These are phyloP conservation scores for Flagelloscypha sp. DNA, from an alignment of 768 basidiomycete species.

Conservation along the genomic window DNA sequence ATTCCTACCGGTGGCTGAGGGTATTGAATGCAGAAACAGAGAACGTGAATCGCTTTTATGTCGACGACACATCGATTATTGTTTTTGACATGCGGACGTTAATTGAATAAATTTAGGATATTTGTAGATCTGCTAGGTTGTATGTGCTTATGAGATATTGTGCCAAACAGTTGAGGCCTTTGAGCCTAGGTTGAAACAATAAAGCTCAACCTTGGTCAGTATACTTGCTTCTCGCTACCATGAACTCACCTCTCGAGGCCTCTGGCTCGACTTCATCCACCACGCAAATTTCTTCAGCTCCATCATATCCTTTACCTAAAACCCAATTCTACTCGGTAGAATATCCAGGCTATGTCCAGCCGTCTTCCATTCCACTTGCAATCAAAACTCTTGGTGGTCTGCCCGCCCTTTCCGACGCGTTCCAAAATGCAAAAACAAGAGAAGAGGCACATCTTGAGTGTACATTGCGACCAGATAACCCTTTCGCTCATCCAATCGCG, in stretches of 20 bases:
- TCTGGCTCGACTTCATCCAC: conserved; percentile 2
- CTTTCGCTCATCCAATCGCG: conserved; percentile 76
- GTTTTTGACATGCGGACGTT: too few species aligned
- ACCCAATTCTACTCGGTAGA: conserved; percentile 73
- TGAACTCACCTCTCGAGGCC: background rate
- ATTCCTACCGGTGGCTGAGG: too few species aligned
- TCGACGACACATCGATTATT: too few species aligned
- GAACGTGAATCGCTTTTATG: too few species aligned
- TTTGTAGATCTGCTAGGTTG: too few species aligned
- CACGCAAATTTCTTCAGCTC: conserved; percentile 20
- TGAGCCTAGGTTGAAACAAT: too few species aligned
- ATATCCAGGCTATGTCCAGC: conserved; percentile 79
- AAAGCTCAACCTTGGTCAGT: too few species aligned
- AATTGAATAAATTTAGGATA: too few species aligned
- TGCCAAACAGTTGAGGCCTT: too few species aligned
- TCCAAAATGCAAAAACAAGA: conserved; percentile 60
- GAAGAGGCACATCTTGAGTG: conserved; percentile 68
- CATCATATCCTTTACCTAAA: conserved; percentile 40
- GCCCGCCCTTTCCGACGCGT: conserved; percentile 62
- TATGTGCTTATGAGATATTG: too few species aligned
- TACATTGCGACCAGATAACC: conserved; percentile 60
- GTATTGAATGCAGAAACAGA: too few species aligned
- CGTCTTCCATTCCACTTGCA: conserved; percentile 52
- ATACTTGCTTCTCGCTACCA: background rate
- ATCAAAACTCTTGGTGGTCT: conserved; percentile 65